Evolutionary conservation across 352 stramenopile genomes (phyloP), one percentile per base, ranked within the genome.

Genomic region (Achlya hypogyna): DNA sequence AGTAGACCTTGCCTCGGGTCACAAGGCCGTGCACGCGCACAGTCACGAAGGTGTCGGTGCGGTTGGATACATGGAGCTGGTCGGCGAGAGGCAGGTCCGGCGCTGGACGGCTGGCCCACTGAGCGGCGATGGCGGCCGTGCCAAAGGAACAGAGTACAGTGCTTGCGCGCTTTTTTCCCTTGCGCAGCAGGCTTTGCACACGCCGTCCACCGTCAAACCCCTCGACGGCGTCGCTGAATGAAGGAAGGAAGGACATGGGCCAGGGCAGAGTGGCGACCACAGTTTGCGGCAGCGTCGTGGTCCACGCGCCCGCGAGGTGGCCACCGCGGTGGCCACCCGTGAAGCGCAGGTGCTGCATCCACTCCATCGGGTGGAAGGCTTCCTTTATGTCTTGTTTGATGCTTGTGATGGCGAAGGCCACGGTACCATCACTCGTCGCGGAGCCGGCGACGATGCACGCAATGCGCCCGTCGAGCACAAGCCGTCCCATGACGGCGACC

Each of bases 161-260:
- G 20, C 27, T 59, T 16, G 59, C 59, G 12, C 43, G 47, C 28
- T 66, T 66, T 23, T 66, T 66, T 22, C 43, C 43, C 18, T 66
- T 66, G 8, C 59, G 59, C 25, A 66, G 35, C 5, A 54, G 20
- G 56, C 59, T 66, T 31, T 53, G 47, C 27, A 43, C 59, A 5
- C 20, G 31, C 18, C 59, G 59, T 16, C 59, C 59, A 22, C 59
- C 59, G 35, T 66, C 59, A 58, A 18, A 45, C 5, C 54, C 14
- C 14, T 53, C 59, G n/a, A 66, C 29, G 16, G 20, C 23, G 35
- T 66, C 59, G 25, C 38, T 66, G 4, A 10, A 31, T 12, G 59
- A 38, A 20, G 59, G 59, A n/a, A 66, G 56, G 43, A 66, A 66
- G 10, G 47, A 66, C 59, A 66, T 66, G 18, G 25, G 18, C 8